These are phyloP conservation scores for Wickerhamomyces queroliae DNA, from an alignment of 805 yeast species.

Conservation along the genomic window DNA sequence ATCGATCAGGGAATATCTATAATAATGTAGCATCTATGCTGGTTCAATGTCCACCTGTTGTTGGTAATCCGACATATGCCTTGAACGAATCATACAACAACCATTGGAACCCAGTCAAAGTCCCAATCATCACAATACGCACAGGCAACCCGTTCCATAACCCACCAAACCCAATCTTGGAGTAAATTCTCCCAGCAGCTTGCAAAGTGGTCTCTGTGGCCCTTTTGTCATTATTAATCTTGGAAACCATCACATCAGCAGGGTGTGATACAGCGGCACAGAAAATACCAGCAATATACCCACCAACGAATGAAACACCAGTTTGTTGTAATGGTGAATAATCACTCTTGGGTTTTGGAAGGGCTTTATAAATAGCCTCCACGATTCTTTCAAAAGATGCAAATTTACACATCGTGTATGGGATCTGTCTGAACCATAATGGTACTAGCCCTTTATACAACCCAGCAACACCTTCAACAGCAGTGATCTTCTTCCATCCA, in stretches of 20 bases:
- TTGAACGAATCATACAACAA: constrained; percentile 93
- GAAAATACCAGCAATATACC: constrained; percentile 95
- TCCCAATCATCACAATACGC: constrained; percentile 95
- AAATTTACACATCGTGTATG: constrained; percentile 98
- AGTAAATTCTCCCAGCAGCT: constrained; percentile 71
- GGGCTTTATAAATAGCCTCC: constrained; percentile 62
- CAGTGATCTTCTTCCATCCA: constrained; percentile 61
- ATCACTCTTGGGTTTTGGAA: constrained; percentile 69
- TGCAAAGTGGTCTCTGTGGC: constrained; percentile 59
- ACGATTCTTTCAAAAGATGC: constrained; percentile 93
- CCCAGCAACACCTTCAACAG: constrained; percentile 65
- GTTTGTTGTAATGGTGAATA: constrained; percentile 78
- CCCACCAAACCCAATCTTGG: constrained; percentile 81
- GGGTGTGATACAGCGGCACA: constrained; percentile 97
- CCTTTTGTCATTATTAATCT: constrained; percentile 70
- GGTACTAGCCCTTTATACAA: constrained; percentile 89
- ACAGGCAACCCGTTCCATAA: constrained; percentile 94
- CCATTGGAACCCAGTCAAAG: constrained; percentile 97
- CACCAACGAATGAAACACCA: constrained; percentile 91
- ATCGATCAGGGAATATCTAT: not conserved
- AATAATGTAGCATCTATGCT: not conserved
- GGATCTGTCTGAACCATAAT: constrained; percentile 93
- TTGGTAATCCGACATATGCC: constrained; percentile 91
- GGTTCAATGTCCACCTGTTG: constrained; percentile 59
- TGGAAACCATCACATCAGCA: constrained; percentile 98